These are phyloP conservation scores for Capronia epimyces DNA, from an alignment of 2,329 filamentous ascomycete genomes.

Conservation along the genomic window DNA sequence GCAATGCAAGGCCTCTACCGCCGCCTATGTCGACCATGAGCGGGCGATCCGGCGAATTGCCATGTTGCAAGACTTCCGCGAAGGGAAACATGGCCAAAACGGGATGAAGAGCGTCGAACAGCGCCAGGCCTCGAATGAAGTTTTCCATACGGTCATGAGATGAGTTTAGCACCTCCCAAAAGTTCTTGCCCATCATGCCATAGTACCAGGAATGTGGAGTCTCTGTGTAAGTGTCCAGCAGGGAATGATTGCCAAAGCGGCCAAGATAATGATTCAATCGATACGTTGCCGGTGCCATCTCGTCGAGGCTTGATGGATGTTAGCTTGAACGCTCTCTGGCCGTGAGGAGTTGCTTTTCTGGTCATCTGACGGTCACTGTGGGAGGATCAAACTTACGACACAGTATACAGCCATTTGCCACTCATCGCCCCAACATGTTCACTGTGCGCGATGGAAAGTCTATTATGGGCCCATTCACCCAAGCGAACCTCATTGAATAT, in stretches of 20 bases:
- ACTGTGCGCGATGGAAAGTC: constrained; percentile 26
- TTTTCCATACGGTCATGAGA: constrained; percentile 26
- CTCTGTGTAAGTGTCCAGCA: constrained; percentile 16
- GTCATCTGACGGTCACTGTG: background rate
- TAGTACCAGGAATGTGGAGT: constrained; percentile 28
- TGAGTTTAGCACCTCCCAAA: constrained; percentile 29
- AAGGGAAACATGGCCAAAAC: constrained; percentile 29
- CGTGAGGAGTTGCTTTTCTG: background rate
- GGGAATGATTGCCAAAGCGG: constrained; percentile 17
- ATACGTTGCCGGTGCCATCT: constrained; percentile 27
- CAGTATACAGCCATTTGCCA: constrained; percentile 9
- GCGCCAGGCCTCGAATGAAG: constrained; percentile 27
- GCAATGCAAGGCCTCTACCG: constrained; percentile 25
- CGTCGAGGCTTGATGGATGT: constrained; percentile 20
- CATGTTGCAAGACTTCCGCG: constrained; percentile 5
- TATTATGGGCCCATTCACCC: constrained; percentile 32
- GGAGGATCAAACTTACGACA: constrained; percentile 6
- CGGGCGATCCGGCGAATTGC: constrained; percentile 14
- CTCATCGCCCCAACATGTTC: constrained; percentile 7
- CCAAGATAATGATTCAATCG: constrained; percentile 27
- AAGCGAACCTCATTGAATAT: constrained; percentile 29
- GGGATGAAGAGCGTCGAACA: constrained; percentile 22
- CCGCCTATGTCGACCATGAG: constrained; percentile 26
- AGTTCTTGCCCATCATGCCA: constrained; percentile 26
- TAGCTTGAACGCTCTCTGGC: background rate